These are phyloP conservation scores for Phytophthora lateralis DNA, from an alignment of 352 stramenopile species.

Conservation along the genomic window DNA sequence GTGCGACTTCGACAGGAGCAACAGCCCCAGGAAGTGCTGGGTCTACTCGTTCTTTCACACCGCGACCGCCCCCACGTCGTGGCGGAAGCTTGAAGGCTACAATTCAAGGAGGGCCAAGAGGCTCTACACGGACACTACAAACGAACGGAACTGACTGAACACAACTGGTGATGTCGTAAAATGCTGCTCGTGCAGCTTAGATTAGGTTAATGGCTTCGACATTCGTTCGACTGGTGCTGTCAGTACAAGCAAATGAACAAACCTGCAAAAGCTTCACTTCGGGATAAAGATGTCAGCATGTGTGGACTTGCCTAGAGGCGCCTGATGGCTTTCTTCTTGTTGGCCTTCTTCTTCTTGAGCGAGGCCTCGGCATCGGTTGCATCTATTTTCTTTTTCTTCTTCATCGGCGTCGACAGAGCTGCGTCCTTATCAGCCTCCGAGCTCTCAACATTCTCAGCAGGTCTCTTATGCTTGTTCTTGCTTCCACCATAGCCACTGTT, in stretches of 20 bases:
- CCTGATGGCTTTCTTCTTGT: slow-evolving; percentile 77
- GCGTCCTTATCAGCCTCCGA: slow-evolving; percentile 19
- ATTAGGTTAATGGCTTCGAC: slow-evolving; percentile 30
- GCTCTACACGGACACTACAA: slow-evolving; percentile 3
- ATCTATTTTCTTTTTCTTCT: slow-evolving; percentile 50
- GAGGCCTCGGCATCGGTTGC: slow-evolving; percentile 37
- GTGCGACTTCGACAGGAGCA: neutral
- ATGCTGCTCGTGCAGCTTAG: slow-evolving; percentile 30
- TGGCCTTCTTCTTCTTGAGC: slow-evolving; percentile 69
- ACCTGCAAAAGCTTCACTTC: slow-evolving; percentile 19
- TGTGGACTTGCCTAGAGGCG: slow-evolving; percentile 43
- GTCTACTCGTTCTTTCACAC: slow-evolving; percentile 18
- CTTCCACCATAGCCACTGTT: neutral
- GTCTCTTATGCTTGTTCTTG: slow-evolving; percentile 24
- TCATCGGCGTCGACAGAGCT: slow-evolving; percentile 29
- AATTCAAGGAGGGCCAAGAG: neutral
- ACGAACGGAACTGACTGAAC: neutral
- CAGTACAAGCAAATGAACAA: slow-evolving; percentile 13
- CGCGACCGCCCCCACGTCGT: slow-evolving; percentile 19
- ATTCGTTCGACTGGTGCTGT: slow-evolving; percentile 3
- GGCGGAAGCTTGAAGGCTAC: slow-evolving; percentile 8
- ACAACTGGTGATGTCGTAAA: neutral
- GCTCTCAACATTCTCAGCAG: slow-evolving; percentile 18
- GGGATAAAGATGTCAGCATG: slow-evolving; percentile 4
- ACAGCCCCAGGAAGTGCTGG: slow-evolving; percentile 10